Base-by-base conservation (phyloP, 2,329 filamentous ascomycete genomes). In the Fusarium sp. region DNA sequence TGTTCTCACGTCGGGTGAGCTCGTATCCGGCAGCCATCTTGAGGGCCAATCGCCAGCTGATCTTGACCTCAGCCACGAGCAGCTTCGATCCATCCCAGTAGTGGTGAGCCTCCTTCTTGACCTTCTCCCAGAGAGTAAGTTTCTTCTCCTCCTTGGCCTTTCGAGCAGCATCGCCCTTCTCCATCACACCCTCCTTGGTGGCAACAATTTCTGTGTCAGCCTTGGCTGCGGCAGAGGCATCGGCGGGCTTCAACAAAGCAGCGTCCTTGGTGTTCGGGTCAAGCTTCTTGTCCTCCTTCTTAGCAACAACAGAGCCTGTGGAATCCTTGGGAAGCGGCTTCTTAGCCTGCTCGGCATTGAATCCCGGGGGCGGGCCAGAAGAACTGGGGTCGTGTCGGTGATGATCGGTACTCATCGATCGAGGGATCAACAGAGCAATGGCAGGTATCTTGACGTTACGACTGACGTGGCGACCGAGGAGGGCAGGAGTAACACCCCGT, bases 31-130 rank as follows among this genome's bases (percentile, higher is more conserved):
- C 95, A 20, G 95, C 95, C 96, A 99, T 99, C 87, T 98, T 98
- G 82, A 98, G 83, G 11, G 95, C 96, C 75, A 99, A 86, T 72
- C 92, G 92, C 70, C 93, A 94, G 82, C 96, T 98, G 82, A 99
- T 99, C 83, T 87, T 94, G 81, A 98, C 91, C 84, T 99, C 96
- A 4, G 94, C 93, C 28, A 92, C 95, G 76, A 99, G 87, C 79
- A 99, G 87, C 84, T 99, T 99, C 35, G 95, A 98, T 69, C 96
- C 96, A 84, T 99, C 96, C 96, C 96, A 98, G 85, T 99, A 99
- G 83, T 99, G 96, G 71, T 92, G 90, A 20, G 88, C 88, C 84
- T 99, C 96, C 83, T 97, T 95, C 88, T 98, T 99, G 80, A 99
- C 91, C 85, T 95, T 97, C 82, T 98, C 94, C 83, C 91, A 92